Evolutionary conservation across 1,139 yeast species (phyloP).

Genomic region (Taiozyma sp.): DNA sequence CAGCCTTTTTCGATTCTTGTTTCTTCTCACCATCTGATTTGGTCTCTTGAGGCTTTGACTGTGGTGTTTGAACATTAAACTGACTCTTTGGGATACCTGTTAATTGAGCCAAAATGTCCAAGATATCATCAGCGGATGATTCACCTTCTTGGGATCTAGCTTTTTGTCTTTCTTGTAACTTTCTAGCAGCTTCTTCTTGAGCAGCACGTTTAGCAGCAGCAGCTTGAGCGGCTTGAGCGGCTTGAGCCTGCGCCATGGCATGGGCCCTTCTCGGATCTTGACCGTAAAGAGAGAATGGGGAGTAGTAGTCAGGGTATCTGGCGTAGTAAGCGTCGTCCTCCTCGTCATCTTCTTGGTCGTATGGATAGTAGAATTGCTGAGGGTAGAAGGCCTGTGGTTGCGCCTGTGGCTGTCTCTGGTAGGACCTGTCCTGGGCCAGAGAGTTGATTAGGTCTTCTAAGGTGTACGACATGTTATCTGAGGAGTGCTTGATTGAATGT

Average conservation of each 20-base stretch:
- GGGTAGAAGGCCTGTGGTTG: constrained; percentile 1
- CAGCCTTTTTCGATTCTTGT: background rate
- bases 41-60: background rate
- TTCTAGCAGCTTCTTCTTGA: background rate
- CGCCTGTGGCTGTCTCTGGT: constrained; percentile 5
- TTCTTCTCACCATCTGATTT: background rate
- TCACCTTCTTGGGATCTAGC: background rate
- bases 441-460: constrained; percentile 18
- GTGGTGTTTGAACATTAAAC: background rate
- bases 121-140: constrained; percentile 2
- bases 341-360: constrained; percentile 1
- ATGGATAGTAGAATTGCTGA: background rate
- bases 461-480: constrained; percentile 1
- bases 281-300: background rate
- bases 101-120: constrained; percentile 4
- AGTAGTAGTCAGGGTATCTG: constrained; percentile 4
- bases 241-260: background rate
- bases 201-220: background rate
- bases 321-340: constrained; percentile 6
- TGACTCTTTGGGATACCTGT: constrained; percentile 2
- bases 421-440: constrained; percentile 6
- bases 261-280: background rate
- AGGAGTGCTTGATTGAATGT: background rate
- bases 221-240: background rate
- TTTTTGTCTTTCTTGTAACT: background rate